Evolutionary conservation across 306 rosid species (phyloP), one percentile per base, ranked within the genome.

Genomic region (Abrus pulchellus): DNA sequence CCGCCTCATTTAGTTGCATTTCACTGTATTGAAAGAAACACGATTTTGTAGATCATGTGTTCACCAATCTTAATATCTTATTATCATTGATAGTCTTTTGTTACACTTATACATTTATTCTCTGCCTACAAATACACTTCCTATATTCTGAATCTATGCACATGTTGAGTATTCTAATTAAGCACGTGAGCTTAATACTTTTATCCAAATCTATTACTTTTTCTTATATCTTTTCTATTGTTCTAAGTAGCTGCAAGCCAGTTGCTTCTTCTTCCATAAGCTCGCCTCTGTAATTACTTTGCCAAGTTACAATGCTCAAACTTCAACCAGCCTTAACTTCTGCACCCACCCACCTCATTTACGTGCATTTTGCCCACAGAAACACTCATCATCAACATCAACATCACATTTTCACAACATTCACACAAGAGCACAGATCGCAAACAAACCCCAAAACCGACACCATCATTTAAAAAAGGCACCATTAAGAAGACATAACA

Each of bases 181-280:
- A 66, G 36, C 1, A 1, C 2, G 5, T 49, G 32, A 55, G 12
- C 20, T 20, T 20, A 20, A 20, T 0, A 20, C 20, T 55, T 62
- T 12, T 56, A 57, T 7, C 78, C 68, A 74, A 43, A 56, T 56
- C 74, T 44, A 29, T 49, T 60, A 32, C 38, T 83, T 45, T 62
- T 28, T 3, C 52, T 3, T 54, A 34, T 40, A 47, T n/a, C 32
- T 71, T 60, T 48, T 60, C 12, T 59, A 40, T 40, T 47, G 64
- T 12, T 70, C 36, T 59, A 70, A 57, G 9, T 33, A 68, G 53
- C 48, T 63, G 20, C 62, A 11, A 4, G 6, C 32, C 30, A 14
- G 30, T 67, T 67, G 68, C 68, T 48, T 49, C 70, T 10, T 20
- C 20, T 20, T 20, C 20, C 20, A 44, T 56, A 14, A 68, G 28